Percentiles rank a stretch among this genome's conserved stretches.
Evolutionary conservation across 345 rosid species (phyloP).

Genomic region (Litchi chinensis): DNA sequence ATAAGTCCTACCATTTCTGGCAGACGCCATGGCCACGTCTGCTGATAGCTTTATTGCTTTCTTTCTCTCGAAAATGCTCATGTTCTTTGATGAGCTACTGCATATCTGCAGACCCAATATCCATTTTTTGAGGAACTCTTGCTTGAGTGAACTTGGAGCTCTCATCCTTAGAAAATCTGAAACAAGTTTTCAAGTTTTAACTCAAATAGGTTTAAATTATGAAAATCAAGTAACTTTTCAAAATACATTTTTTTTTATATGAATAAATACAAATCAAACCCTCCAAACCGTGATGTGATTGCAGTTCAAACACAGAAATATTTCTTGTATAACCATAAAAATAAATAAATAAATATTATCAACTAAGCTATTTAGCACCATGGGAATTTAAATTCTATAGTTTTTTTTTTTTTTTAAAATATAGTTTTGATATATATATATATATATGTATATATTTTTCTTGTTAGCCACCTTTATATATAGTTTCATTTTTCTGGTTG

Average conservation of each 20-base stretch:
- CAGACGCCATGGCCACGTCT: slow-evolving; percentile 84
- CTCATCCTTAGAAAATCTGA: slow-evolving; percentile 44
- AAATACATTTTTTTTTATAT: too few species aligned
- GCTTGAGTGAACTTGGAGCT: slow-evolving; percentile 48
- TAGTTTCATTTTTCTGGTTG: too few species aligned
- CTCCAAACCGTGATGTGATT: too few species aligned
- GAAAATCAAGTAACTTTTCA: background rate
- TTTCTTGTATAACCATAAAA: background rate
- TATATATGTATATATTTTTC: background rate
- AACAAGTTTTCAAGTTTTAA: background rate
- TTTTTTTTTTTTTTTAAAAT: too few species aligned
- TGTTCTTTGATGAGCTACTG: slow-evolving; percentile 40
- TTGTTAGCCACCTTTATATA: background rate
- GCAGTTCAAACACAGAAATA: too few species aligned
- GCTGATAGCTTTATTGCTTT: slow-evolving; percentile 81
- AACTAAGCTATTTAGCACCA: too few species aligned
- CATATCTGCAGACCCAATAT: slow-evolving; percentile 55
- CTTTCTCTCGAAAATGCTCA: slow-evolving; percentile 61
- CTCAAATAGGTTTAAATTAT: background rate
- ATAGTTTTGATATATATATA: background rate
- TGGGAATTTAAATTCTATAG: background rate
- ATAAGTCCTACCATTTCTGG: slow-evolving; percentile 60
- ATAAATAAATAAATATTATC: background rate
- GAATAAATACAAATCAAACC: too few species aligned
- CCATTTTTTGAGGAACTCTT: slow-evolving; percentile 83